These are phyloP conservation scores for Leucosporidium yakuticum DNA, from an alignment of 768 basidiomycete species.

Conservation along the genomic window DNA sequence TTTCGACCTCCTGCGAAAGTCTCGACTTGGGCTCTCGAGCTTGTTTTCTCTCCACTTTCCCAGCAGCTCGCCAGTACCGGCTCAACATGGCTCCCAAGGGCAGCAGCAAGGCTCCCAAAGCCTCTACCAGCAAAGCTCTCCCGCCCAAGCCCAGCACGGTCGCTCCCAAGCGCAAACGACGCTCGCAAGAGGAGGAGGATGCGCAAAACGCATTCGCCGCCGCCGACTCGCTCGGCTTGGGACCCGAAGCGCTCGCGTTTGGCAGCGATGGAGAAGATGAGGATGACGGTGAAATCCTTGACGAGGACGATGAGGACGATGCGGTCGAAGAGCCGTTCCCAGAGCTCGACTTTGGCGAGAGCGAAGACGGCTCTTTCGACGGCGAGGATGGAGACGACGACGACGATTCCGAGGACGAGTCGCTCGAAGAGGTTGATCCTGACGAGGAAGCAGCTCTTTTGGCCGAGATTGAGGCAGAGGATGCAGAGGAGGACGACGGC, in stretches of 20 bases:
- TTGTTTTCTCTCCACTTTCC: too few relatives aligned
- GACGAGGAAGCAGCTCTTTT: slow-evolving; percentile 40
- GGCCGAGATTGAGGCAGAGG: slow-evolving; percentile 44
- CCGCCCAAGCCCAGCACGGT: too few relatives aligned
- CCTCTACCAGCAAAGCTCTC: too few relatives aligned
- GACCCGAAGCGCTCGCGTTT: slow-evolving; percentile 17
- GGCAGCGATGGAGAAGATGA: slow-evolving; percentile 29
- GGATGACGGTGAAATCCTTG: slow-evolving; percentile 14
- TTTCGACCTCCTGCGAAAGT: too few relatives aligned
- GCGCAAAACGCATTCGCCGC: not conserved
- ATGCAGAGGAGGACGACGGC: slow-evolving; percentile 43
- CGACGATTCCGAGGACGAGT: slow-evolving; percentile 43
- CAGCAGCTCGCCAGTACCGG: too few relatives aligned
- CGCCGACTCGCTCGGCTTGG: slow-evolving; percentile 15
- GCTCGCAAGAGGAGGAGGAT: slow-evolving; percentile 1
- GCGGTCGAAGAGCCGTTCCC: slow-evolving; percentile 65
- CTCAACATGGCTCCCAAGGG: too few relatives aligned
- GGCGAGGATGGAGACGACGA: slow-evolving; percentile 46
- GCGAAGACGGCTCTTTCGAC: slow-evolving; percentile 37
- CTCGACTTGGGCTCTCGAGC: too few relatives aligned
- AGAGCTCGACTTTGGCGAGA: slow-evolving; percentile 48
- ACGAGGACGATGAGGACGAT: slow-evolving; percentile 5
- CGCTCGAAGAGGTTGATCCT: slow-evolving; percentile 37
- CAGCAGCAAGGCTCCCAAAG: too few relatives aligned
- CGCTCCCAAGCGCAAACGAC: not conserved